These are phyloP conservation scores for Pelargonium citronellum DNA, from an alignment of 441 rosid species.

Conservation along the genomic window DNA sequence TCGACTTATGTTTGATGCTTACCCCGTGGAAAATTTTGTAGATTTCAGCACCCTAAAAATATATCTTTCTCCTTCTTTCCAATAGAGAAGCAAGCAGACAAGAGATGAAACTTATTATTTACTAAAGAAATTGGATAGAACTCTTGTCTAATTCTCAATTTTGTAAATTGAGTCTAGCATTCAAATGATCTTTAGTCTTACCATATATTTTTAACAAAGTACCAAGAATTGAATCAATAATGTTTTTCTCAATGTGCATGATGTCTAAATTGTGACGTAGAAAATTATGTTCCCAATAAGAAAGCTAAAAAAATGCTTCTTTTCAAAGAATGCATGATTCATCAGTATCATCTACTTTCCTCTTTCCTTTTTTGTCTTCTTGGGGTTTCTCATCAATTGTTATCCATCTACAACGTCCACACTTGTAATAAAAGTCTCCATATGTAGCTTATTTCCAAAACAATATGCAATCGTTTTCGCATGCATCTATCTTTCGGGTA, in stretches of 20 bases:
- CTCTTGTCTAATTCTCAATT: neutral
- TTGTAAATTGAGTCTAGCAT: neutral
- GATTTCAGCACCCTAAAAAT: constrained; percentile 9
- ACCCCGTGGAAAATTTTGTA: neutral
- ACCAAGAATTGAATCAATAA: constrained; percentile 4
- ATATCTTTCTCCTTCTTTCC: neutral
- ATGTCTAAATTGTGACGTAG: constrained; percentile 16
- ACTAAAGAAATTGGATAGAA: neutral
- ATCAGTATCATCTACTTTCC: no score
- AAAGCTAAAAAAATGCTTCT: neutral
- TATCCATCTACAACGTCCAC: neutral
- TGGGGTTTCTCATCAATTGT: neutral
- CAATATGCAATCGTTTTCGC: constrained; percentile 2
- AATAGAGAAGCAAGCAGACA: neutral
- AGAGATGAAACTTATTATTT: neutral
- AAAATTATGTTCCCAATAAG: neutral
- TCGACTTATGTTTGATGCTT: neutral
- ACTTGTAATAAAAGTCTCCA: neutral
- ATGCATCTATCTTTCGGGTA: neutral
- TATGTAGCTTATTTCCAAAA: neutral
- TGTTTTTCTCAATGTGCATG: constrained; percentile 17
- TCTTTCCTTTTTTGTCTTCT: neutral
- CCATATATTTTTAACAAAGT: neutral
- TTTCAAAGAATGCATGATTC: neutral
- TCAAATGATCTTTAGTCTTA: constrained; percentile 15